These are phyloP conservation scores for Sutorius eximius DNA, from an alignment of 1,284 basidiomycete species.

Conservation along the genomic window DNA sequence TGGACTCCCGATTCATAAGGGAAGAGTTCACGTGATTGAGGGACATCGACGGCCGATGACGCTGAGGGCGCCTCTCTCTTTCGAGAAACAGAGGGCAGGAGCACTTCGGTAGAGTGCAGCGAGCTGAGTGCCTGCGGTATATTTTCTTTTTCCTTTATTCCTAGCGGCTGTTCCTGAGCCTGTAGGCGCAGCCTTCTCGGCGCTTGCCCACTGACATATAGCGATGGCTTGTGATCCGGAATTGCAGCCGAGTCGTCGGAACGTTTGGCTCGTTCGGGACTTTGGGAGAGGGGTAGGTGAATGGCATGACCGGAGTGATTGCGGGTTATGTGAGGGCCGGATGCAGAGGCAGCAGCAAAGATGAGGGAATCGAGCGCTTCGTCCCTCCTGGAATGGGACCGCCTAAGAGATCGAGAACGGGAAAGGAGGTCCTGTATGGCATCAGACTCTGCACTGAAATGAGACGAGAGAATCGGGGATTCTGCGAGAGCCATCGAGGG, in stretches of 20 bases:
- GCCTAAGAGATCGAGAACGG: slow-evolving; percentile 40
- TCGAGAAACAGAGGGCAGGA: slow-evolving; percentile 31
- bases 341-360: slow-evolving; percentile 67
- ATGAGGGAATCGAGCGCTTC: slow-evolving; percentile 71
- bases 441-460: slow-evolving; percentile 36
- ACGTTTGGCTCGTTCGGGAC: slow-evolving; percentile 48
- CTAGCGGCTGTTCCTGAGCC: slow-evolving; percentile 19
- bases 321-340: slow-evolving; percentile 69
- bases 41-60: slow-evolving; percentile 5
- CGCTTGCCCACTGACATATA: slow-evolving; percentile 70
- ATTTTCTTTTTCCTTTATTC: slow-evolving; percentile 27
- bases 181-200: slow-evolving; percentile 61
- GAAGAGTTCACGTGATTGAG: slow-evolving; percentile 15
- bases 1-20: slow-evolving; percentile 36
- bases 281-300: slow-evolving; percentile 63
- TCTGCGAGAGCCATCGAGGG: slow-evolving; percentile 34
- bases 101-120: slow-evolving; percentile 24
- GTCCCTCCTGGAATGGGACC: slow-evolving; percentile 51
- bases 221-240: slow-evolving; percentile 44
- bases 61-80: slow-evolving; percentile 9
- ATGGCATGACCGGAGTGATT: slow-evolving; percentile 50
- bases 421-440: slow-evolving; percentile 45
- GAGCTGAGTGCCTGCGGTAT: slow-evolving; percentile 31
- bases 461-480: slow-evolving; percentile 26
- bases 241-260: slow-evolving; percentile 38